Evolutionary conservation across 2,329 filamentous ascomycete species (phyloP), one percentile per base, ranked within the genome.

Genomic region (Diaporthe amygdali): DNA sequence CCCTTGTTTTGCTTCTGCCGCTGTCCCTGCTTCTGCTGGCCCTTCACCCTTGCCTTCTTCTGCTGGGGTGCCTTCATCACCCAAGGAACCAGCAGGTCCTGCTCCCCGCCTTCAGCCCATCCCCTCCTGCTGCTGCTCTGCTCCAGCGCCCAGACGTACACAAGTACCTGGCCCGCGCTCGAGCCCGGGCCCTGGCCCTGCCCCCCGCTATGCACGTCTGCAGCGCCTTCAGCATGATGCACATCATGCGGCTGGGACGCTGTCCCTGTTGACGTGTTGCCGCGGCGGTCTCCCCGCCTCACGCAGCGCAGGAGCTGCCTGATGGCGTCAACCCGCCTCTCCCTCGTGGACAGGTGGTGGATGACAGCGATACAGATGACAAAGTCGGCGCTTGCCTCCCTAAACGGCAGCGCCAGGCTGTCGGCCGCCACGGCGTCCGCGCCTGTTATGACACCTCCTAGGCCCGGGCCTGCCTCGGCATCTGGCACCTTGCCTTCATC

Each of bases 81-180:
- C 96, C 96, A 99, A 17, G 96, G 95, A 59, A 99, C 96, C 84
- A 98, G 93, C 73, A 96, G 91, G 83, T 99, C 96, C 84, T 98
- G 96, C 75, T 93, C 89, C 73, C 92, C 90, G 25, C 91, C 91
- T 79, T 93, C 91, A 78, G 95, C 91, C 96, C 96, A 99, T 2
- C 96, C 96, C 74, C 96, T 87, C 70, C 96, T 90, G 81, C 95
- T 97, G 71, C 85, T 85, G 76, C 92, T 92, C 83, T 99, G 96
- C 86, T 99, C 96, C 25, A 99, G 86, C 1, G 96, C 96, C 96
- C 96, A 98, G 22, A 97, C 96, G 80, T 96, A 98, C 66, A 98
- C 87, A 70, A 98, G 84, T 20, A 93, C 92, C 79, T 87, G 90
- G 1, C 94, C 72, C 78, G 51, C 30, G 39, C 34, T 37, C 17